These are phyloP conservation scores for Fusarium papillatum DNA, from an alignment of 2,329 filamentous ascomycete species.

Conservation along the genomic window DNA sequence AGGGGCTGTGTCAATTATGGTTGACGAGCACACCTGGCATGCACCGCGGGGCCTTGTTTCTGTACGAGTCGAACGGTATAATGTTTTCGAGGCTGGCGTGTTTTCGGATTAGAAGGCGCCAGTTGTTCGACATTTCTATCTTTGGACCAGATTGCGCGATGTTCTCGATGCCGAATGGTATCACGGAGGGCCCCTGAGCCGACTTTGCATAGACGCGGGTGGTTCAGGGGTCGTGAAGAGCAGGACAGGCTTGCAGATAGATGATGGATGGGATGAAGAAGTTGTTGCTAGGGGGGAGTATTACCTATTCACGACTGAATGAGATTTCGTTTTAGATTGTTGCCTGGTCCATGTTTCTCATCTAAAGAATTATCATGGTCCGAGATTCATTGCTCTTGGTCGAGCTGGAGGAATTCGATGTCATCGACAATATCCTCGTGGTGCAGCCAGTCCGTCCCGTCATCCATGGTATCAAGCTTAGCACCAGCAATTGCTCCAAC, in stretches of 20 bases:
- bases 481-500: constrained; percentile 10
- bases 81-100: constrained; percentile 37
- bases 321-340: constrained; percentile 40
- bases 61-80: constrained; percentile 32
- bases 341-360: not conserved
- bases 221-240: constrained; percentile 10
- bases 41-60: constrained; percentile 20
- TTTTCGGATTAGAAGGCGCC: constrained; percentile 12
- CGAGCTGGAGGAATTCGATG: not conserved
- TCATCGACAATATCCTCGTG: not conserved
- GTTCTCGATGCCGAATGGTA: constrained; percentile 22
- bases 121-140: constrained; percentile 13
- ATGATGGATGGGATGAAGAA: constrained; percentile 34
- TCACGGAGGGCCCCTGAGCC: not conserved
- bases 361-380: not conserved
- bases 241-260: constrained; percentile 32
- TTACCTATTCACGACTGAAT: constrained; percentile 45
- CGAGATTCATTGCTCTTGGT: not conserved
- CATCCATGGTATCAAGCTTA: not conserved
- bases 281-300: constrained; percentile 24
- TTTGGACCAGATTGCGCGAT: constrained; percentile 31
- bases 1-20: constrained; percentile 18
- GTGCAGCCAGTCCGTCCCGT: not conserved
- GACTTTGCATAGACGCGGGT: not conserved
- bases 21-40: constrained; percentile 11